Conservation (phyloP, 805 yeast species). For the Blastobotrys parvus region DNA sequence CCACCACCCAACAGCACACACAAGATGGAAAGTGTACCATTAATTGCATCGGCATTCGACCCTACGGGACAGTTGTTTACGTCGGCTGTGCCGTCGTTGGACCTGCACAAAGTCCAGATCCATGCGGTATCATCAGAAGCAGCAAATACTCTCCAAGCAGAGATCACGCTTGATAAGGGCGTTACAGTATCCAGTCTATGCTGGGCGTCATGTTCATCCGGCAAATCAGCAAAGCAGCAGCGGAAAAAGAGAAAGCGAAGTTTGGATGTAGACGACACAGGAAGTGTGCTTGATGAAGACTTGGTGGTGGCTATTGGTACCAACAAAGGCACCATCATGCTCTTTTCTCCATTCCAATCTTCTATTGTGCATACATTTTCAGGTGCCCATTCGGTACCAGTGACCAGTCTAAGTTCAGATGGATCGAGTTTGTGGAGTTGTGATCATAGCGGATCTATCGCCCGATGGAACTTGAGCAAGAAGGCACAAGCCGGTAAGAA, state of each 20-base stretch:
- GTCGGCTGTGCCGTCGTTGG: slow-evolving; percentile 57
- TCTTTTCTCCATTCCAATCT: slow-evolving; percentile 62
- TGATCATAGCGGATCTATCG: slow-evolving; percentile 48
- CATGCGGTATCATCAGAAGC: slow-evolving; percentile 40
- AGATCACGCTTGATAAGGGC: slow-evolving; percentile 46
- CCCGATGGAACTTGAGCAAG: slow-evolving; percentile 51
- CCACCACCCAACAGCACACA: not conserved
- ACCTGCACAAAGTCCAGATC: slow-evolving; percentile 60
- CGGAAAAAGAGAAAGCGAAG: slow-evolving; percentile 25
- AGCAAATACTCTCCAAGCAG: slow-evolving; percentile 34
- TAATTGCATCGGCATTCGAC: slow-evolving; percentile 40
- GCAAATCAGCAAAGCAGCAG: slow-evolving; percentile 7
- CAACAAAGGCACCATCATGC: slow-evolving; percentile 52
- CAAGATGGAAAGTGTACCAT: slow-evolving; percentile 2
- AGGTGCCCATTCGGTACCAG: slow-evolving; percentile 38
- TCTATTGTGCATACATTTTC: slow-evolving; percentile 46
- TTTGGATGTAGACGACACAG: slow-evolving; percentile 13
- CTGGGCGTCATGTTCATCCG: slow-evolving; percentile 38
- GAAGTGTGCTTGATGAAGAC: slow-evolving; percentile 27
- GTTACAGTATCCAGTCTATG: slow-evolving; percentile 39
- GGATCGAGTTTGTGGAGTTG: slow-evolving; percentile 45
- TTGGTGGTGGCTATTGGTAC: slow-evolving; percentile 53
- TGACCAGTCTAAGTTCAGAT: slow-evolving; percentile 39
- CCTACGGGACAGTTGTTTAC: slow-evolving; percentile 55
- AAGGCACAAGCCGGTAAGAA: slow-evolving; percentile 31